Conservation (phyloP, 2,329 filamentous ascomycete genomes). For the Blastomyces percursus region DNA sequence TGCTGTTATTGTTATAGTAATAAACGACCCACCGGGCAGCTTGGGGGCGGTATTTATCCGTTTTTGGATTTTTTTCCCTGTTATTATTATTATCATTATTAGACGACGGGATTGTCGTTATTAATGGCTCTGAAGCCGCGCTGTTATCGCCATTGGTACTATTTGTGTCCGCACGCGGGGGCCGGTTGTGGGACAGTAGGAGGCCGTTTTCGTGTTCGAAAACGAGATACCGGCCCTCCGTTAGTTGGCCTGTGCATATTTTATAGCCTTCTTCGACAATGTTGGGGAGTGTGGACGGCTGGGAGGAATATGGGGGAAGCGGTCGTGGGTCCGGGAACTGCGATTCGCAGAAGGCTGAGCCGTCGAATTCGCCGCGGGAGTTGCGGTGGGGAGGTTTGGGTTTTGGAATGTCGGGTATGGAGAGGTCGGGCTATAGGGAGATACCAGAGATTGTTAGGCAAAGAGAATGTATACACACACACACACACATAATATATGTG, state of each 20-base stretch:
- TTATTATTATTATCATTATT: neutral
- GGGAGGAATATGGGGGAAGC: slow-evolving; percentile 39
- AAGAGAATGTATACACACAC: neutral
- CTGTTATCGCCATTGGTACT: neutral
- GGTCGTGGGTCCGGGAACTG: slow-evolving; percentile 30
- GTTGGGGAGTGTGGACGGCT: slow-evolving; percentile 29
- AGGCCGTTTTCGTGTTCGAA: slow-evolving; percentile 22
- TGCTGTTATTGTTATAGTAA: slow-evolving; percentile 13
- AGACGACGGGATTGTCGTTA: neutral
- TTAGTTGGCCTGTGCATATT: slow-evolving; percentile 40
- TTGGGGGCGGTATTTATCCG: slow-evolving; percentile 1
- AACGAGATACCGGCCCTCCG: slow-evolving; percentile 45
- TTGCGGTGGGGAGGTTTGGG: slow-evolving; percentile 36
- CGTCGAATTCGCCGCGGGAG: slow-evolving; percentile 35
- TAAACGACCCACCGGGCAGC: slow-evolving; percentile 11
- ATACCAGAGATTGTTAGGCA: neutral
- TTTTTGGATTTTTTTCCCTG: neutral
- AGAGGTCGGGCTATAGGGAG: slow-evolving; percentile 35
- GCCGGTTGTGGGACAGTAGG: slow-evolving; percentile 4
- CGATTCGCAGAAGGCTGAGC: slow-evolving; percentile 36
- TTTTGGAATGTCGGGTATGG: slow-evolving; percentile 38
- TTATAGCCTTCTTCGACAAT: slow-evolving; percentile 45
- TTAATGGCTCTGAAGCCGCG: neutral
- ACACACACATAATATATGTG: too few relatives aligned
- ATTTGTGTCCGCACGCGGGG: neutral